phyloP scores from a whole-genome alignment of 495 filamentous ascomycete species.

The Neurospora sp. region DNA sequence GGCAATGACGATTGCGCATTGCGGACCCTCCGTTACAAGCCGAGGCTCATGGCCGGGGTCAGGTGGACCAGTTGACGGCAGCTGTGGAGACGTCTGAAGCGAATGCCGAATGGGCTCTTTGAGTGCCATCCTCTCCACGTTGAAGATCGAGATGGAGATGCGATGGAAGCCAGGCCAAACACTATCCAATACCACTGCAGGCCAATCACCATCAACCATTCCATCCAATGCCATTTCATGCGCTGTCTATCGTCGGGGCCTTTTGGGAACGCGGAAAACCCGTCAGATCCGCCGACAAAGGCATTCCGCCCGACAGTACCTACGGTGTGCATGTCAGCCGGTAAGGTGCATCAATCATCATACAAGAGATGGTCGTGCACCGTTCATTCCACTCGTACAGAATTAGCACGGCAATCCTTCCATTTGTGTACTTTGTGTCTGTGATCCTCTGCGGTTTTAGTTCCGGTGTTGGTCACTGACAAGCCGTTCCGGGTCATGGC shows the following conservation, averaged over 20 bases:
- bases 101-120: neutral
- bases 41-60: neutral
- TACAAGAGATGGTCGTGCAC: neutral
- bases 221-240: neutral
- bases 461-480: neutral
- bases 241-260: neutral
- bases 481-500: neutral
- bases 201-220: neutral
- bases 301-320: neutral
- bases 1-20: neutral
- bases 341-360: neutral
- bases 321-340: neutral
- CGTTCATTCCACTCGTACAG: neutral
- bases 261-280: neutral
- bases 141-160: neutral
- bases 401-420: neutral
- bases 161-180: neutral
- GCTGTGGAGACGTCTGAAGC: neutral
- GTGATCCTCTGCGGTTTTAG: neutral
- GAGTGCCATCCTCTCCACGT: neutral
- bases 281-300: neutral
- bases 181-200: neutral
- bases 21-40: neutral
- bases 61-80: neutral
- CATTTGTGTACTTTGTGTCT: neutral